These are phyloP conservation scores for Yarrowia divulgata DNA, from an alignment of 805 yeast genomes.

Conservation along the genomic window DNA sequence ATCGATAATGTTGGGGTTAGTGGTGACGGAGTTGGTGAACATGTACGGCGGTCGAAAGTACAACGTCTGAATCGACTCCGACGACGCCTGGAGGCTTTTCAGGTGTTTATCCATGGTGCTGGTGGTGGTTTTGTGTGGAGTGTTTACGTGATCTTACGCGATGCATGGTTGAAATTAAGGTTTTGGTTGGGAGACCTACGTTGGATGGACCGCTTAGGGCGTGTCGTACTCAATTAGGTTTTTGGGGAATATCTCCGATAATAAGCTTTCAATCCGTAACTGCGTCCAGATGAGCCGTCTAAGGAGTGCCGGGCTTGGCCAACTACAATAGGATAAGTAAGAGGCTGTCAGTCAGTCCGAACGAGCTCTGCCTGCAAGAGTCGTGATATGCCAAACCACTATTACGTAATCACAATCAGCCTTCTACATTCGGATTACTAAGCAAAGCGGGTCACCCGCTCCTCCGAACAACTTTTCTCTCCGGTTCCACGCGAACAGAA, in stretches of 20 bases:
- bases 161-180: not conserved
- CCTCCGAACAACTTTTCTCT: not conserved
- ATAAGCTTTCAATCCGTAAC: no score
- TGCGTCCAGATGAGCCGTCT: no score
- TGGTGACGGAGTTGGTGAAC: slow-evolving; percentile 67
- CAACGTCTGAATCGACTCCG: slow-evolving; percentile 54
- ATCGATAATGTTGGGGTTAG: slow-evolving; percentile 59
- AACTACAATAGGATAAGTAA: no score
- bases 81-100: slow-evolving; percentile 52
- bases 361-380: no score
- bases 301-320: no score
- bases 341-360: no score
- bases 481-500: slow-evolving; percentile 11
- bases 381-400: no score
- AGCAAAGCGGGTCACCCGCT: not conserved
- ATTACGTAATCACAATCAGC: no score
- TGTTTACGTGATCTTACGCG: not conserved
- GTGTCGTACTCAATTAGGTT: not conserved
- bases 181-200: no score
- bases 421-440: not conserved
- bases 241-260: no score
- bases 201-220: not conserved
- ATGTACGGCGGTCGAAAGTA: slow-evolving; percentile 66
- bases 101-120: slow-evolving; percentile 47
- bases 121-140: not conserved